Percentiles rank a stretch among this genome's conserved stretches.
phyloP scores from a whole-genome alignment of 2,329 filamentous ascomycete species.

The Colletotrichum eleusines region DNA sequence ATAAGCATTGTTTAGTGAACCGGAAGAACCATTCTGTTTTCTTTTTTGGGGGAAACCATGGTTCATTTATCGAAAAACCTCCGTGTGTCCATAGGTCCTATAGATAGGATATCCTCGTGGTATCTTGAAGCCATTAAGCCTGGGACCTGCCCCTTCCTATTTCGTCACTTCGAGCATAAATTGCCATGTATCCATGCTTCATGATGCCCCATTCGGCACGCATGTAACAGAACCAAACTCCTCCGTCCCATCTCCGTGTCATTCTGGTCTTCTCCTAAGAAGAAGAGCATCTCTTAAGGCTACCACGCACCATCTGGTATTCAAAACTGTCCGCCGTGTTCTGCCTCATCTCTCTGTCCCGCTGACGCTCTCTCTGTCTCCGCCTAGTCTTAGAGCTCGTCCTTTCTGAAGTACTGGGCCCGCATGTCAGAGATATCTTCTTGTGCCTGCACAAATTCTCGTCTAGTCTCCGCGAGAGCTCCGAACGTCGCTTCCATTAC shows the following conservation, averaged over 20 bases:
- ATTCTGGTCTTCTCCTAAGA: no score
- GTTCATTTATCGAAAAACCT: neutral
- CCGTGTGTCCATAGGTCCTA: neutral
- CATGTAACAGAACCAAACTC: neutral
- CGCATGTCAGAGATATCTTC: neutral
- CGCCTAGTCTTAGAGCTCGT: neutral
- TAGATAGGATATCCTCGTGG: neutral
- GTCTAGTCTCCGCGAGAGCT: neutral
- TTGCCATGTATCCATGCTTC: neutral
- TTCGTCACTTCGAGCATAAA: neutral
- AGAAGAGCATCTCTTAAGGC: neutral
- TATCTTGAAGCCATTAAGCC: neutral
- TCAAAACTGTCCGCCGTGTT: neutral
- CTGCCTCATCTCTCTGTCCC: neutral
- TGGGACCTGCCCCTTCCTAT: neutral
- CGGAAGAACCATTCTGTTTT: neutral
- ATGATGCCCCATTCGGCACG: neutral
- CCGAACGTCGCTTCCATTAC: constrained; percentile 11
- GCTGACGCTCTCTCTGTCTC: neutral
- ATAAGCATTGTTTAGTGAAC: neutral
- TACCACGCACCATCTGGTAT: neutral
- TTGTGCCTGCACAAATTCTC: neutral
- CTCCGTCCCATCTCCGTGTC: neutral
- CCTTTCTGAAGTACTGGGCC: neutral
- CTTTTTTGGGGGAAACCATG: neutral